Percentiles rank a stretch among this genome's conserved stretches.
Evolutionary conservation across 345 rosid genomes (phyloP).

Genomic region (Melaleuca alternifolia): DNA sequence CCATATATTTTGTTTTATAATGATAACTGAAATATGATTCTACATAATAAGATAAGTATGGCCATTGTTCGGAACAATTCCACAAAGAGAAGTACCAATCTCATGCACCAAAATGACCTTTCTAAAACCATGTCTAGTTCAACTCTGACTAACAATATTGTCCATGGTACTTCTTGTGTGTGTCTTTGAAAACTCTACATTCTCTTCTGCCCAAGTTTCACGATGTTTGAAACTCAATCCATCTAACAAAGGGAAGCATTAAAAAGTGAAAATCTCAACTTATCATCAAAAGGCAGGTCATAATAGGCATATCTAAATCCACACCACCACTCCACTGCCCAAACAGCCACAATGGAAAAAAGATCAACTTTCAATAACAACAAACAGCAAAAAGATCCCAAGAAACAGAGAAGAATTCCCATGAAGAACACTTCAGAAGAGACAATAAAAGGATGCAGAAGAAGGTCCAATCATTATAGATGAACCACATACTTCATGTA

Average conservation of each 20-base stretch:
- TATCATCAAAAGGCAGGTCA: not conserved
- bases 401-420: not conserved
- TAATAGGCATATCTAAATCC: not conserved
- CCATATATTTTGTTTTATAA: not conserved
- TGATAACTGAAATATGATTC: not conserved
- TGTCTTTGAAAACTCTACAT: not conserved
- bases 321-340: not conserved
- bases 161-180: not conserved
- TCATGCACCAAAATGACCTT: not conserved
- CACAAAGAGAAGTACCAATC: not conserved
- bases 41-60: not conserved
- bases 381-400: not conserved
- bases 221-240: not conserved
- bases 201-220: not conserved
- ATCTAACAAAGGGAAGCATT: not conserved
- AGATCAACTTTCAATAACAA: not conserved
- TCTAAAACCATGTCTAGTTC: not conserved
- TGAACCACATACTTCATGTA: slow-evolving; percentile 44
- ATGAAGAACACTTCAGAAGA: not conserved
- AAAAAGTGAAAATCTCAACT: not conserved
- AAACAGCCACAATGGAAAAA: not conserved
- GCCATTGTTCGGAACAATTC: not conserved
- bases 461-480: not conserved
- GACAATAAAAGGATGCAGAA: not conserved
- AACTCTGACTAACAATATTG: not conserved